Conservation (phyloP, 2,329 filamentous ascomycete species). For the Fusarium sp. region DNA sequence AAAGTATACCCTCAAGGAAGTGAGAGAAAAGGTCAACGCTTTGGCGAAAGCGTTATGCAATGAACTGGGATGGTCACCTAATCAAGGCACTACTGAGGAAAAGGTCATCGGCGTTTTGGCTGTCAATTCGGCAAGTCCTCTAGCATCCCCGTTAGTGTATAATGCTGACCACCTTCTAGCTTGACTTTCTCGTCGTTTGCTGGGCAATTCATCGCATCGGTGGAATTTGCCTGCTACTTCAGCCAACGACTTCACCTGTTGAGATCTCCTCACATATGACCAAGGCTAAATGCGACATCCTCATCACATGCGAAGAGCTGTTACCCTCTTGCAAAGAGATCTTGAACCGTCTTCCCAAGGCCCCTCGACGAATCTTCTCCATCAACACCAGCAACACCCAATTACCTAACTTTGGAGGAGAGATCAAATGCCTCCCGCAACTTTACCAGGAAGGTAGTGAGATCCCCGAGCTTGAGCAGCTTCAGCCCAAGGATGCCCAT, state of each 20-base stretch:
- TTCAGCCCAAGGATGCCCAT: neutral
- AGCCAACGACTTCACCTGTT: neutral
- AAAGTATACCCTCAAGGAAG: neutral
- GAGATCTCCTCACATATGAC: neutral
- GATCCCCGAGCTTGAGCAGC: neutral
- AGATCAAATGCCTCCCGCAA: neutral
- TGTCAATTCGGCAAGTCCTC: neutral
- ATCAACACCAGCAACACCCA: neutral
- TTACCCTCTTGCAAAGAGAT: neutral
- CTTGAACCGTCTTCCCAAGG: neutral
- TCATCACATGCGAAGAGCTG: neutral
- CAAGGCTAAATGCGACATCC: neutral
- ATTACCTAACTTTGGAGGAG: neutral
- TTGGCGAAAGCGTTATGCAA: neutral
- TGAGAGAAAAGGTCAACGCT: neutral
- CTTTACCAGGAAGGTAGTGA: neutral
- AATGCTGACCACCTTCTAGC: neutral
- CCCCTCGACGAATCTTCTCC: neutral
- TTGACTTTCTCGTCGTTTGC: neutral
- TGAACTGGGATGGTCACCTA: neutral
- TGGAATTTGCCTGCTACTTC: neutral
- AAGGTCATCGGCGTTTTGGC: neutral
- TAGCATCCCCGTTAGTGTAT: too few relatives aligned
- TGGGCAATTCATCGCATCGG: neutral
- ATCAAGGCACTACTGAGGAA: neutral